phyloP scores from a whole-genome alignment of 805 yeast genomes.

The Lipomyces orientalis region DNA sequence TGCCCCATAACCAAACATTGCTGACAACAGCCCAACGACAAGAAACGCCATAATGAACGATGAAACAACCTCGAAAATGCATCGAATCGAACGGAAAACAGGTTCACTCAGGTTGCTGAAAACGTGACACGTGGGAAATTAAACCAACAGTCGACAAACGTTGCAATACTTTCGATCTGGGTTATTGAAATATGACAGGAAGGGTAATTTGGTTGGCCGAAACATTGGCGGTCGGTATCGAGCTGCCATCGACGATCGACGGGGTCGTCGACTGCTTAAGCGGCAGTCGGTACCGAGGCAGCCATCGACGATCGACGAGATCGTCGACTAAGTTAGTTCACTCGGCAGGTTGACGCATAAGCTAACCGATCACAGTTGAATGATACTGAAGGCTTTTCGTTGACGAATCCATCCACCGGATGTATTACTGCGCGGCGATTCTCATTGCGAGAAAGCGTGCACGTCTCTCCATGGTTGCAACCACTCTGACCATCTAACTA shows the following conservation, averaged over 20 bases:
- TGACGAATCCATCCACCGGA: background rate
- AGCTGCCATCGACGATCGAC: constrained; percentile 2
- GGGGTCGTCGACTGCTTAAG: background rate
- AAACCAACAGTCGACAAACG: background rate
- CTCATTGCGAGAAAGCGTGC: background rate
- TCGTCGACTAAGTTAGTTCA: background rate
- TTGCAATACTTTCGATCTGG: background rate
- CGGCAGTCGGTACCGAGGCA: background rate
- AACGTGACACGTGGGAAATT: background rate
- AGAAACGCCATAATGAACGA: background rate
- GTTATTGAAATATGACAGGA: background rate
- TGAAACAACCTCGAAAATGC: background rate
- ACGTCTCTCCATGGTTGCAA: background rate
- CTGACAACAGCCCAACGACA: background rate
- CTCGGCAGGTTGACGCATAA: background rate
- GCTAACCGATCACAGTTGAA: background rate
- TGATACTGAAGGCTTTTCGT: background rate
- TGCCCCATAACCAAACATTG: background rate
- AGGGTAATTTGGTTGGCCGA: background rate
- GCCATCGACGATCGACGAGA: constrained; percentile 2
- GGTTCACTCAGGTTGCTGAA: background rate
- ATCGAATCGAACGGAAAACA: background rate
- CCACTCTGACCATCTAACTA: background rate
- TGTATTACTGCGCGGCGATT: background rate
- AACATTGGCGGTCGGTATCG: background rate